Conservation (phyloP, 331 rosid genomes). For the Erythrophleum ivorense region DNA sequence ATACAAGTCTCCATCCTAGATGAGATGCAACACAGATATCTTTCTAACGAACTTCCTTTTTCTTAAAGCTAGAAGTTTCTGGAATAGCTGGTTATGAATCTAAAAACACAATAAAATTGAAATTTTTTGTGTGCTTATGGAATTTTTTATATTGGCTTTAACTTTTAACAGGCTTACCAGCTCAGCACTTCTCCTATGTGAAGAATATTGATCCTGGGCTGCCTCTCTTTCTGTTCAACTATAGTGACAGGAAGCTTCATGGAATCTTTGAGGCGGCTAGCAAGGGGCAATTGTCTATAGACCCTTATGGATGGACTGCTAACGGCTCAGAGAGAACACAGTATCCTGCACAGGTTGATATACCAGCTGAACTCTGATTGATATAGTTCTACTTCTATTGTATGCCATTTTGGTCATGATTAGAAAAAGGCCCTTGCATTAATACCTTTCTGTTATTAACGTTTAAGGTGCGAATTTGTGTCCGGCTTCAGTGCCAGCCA, state of each 20-base stretch:
- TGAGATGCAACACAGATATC: neutral
- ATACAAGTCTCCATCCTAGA: neutral
- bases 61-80: no score
- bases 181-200: constrained; percentile 69
- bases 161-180: constrained; percentile 72
- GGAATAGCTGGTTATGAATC: neutral
- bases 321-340: constrained; percentile 67
- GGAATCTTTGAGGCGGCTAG: constrained; percentile 86
- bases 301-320: constrained; percentile 82
- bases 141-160: constrained; percentile 21
- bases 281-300: constrained; percentile 70
- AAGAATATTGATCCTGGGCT: constrained; percentile 76
- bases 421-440: constrained; percentile 20
- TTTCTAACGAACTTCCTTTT: neutral
- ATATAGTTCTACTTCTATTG: constrained; percentile 5
- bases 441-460: constrained; percentile 13
- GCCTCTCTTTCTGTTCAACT: constrained; percentile 91
- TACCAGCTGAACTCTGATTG: constrained; percentile 4
- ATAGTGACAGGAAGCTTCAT: constrained; percentile 71
- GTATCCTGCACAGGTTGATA: constrained; percentile 86
- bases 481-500: constrained; percentile 68
- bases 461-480: constrained; percentile 61
- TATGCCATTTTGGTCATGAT: constrained; percentile 5
- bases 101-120: constrained; percentile 3
- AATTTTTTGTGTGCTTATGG: constrained; percentile 21